Percentiles rank a stretch among this genome's conserved stretches.
phyloP scores from a whole-genome alignment of 306 rosid genomes.

The Senna siamea region DNA sequence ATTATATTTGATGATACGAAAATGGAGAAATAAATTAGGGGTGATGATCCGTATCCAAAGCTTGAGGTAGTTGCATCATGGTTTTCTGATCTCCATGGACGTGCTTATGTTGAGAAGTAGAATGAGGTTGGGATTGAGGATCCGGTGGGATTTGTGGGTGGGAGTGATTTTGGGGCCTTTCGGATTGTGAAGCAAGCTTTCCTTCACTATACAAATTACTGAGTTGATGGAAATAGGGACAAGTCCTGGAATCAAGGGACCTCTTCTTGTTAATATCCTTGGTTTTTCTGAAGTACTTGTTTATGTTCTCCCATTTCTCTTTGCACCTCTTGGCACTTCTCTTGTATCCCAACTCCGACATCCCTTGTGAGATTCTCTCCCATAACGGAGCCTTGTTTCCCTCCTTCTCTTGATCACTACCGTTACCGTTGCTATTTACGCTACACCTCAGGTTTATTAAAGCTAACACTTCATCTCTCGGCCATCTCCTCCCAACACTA shows the following conservation, averaged over 20 bases:
- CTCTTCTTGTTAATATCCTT: slow-evolving; percentile 74
- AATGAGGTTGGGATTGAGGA: too few relatives aligned
- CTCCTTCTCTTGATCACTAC: too few relatives aligned
- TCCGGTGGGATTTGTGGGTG: too few relatives aligned
- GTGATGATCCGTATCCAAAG: slow-evolving; percentile 46
- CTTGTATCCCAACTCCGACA: slow-evolving; percentile 73
- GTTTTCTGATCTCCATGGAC: too few relatives aligned
- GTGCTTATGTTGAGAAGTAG: too few relatives aligned
- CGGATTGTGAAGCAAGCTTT: slow-evolving; percentile 26
- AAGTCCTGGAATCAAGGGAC: slow-evolving; percentile 81
- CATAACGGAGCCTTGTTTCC: slow-evolving; percentile 81
- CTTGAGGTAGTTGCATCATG: too few relatives aligned
- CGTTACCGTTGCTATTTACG: slow-evolving; percentile 37
- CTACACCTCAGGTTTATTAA: slow-evolving; percentile 74
- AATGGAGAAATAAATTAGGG: slow-evolving; percentile 39
- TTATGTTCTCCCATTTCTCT: slow-evolving; percentile 95
- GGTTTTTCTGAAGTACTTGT: slow-evolving; percentile 88
- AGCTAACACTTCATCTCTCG: slow-evolving; percentile 83
- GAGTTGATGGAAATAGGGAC: slow-evolving; percentile 84
- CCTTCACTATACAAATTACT: slow-evolving; percentile 65
- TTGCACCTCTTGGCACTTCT: slow-evolving; percentile 92
- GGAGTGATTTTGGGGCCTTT: not conserved
- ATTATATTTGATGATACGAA: slow-evolving; percentile 3
- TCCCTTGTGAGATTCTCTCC: slow-evolving; percentile 93
- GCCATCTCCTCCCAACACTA: slow-evolving; percentile 93